A percentile compares a stretch with the other conserved stretches of the same genome.
phyloP scores from a whole-genome alignment of 2,329 filamentous ascomycete genomes.

The Fusarium annulatum region DNA sequence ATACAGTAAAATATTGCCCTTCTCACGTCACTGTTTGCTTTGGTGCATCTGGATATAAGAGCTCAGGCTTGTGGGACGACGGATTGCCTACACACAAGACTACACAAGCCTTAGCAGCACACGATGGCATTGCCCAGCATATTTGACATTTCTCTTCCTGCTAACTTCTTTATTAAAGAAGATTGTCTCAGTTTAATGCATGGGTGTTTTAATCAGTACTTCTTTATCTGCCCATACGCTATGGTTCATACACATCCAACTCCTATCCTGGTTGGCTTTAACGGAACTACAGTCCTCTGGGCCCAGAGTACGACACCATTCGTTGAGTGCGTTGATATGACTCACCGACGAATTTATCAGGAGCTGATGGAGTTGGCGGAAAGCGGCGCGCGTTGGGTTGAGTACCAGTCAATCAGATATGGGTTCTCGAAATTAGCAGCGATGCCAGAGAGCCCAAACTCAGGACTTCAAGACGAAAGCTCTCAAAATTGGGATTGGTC shows the following conservation, averaged over 20 bases:
- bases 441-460: no score
- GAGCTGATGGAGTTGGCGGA: conserved; percentile 19
- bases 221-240: background rate
- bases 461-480: background rate
- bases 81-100: background rate
- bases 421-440: background rate
- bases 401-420: conserved; percentile 15
- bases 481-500: background rate
- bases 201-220: background rate
- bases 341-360: background rate
- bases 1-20: background rate
- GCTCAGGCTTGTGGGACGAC: background rate
- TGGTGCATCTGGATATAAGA: conserved; percentile 5
- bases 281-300: conserved; percentile 6
- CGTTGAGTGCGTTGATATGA: conserved; percentile 10
- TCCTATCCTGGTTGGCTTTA: background rate
- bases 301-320: background rate
- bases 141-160: background rate
- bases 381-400: conserved; percentile 16
- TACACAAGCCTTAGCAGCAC: background rate
- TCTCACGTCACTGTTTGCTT: background rate
- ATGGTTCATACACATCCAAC: background rate
- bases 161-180: background rate
- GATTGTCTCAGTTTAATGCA: conserved; percentile 2
- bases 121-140: background rate